Evolutionary conservation across 371 early-diverging fungal genomes (phyloP).

Genomic region (Dipsacomyces acuminosporus): DNA sequence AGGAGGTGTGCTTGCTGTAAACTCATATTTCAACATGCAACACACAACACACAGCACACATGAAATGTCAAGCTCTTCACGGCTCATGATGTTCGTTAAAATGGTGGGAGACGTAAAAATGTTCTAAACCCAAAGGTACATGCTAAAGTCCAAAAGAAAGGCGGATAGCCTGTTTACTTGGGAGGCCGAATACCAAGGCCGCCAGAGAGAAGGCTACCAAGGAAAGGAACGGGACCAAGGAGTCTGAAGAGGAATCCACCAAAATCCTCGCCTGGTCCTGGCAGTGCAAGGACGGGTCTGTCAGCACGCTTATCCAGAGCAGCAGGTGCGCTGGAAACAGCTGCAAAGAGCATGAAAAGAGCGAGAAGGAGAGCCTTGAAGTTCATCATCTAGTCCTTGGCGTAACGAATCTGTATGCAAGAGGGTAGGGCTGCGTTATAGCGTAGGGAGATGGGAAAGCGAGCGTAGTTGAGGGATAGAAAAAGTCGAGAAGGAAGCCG

Average conservation of each 20-base stretch:
- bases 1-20: too few relatives aligned
- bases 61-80: too few relatives aligned
- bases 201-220: conserved; percentile 12
- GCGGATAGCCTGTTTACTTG: conserved; percentile 3
- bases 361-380: neutral
- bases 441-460: too few relatives aligned
- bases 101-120: neutral
- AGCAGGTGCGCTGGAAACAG: conserved; percentile 2
- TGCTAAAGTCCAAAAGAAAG: neutral
- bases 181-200: conserved; percentile 6
- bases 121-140: too few relatives aligned
- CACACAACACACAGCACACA: too few relatives aligned
- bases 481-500: too few relatives aligned
- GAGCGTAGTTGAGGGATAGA: too few relatives aligned
- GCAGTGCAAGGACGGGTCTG: conserved; percentile 19
- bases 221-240: conserved; percentile 5
- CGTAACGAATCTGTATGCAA: too few relatives aligned
- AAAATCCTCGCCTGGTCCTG: conserved; percentile 11
- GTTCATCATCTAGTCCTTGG: neutral
- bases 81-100: too few relatives aligned
- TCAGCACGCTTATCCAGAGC: conserved; percentile 21
- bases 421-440: too few relatives aligned
- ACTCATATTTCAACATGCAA: too few relatives aligned
- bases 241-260: conserved; percentile 19
- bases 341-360: conserved; percentile 1